phyloP scores from a whole-genome alignment of 2,329 filamentous ascomycete genomes.

The Aspergillus caelatus region DNA sequence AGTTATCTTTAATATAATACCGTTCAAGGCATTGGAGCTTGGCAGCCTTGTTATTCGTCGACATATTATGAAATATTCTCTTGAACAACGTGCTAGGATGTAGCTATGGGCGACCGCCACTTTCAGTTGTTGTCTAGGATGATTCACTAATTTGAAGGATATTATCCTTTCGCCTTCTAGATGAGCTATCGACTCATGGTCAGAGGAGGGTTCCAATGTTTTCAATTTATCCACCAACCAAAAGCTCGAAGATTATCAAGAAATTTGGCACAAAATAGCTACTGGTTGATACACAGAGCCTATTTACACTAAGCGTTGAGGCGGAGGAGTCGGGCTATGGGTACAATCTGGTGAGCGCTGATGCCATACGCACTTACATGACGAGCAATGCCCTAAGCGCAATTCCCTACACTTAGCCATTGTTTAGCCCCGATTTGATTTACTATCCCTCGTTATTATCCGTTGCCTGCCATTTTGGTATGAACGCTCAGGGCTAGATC shows the following conservation, averaged over 20 bases:
- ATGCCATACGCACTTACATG: slow-evolving; percentile 4
- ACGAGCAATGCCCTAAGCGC: neutral
- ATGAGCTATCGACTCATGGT: neutral
- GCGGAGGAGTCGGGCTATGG: neutral
- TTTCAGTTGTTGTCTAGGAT: neutral
- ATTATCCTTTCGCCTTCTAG: neutral
- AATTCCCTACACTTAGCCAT: neutral
- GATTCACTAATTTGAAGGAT: neutral
- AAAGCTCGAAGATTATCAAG: neutral
- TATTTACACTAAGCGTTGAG: neutral
- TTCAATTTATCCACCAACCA: neutral
- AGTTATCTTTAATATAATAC: neutral
- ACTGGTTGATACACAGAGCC: neutral
- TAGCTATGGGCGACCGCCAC: neutral
- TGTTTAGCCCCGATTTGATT: neutral
- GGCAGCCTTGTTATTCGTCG: neutral
- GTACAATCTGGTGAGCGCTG: neutral
- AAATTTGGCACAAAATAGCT: neutral
- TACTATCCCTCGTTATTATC: neutral
- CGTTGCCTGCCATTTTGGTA: neutral
- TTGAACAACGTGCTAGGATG: neutral
- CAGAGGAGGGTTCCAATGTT: neutral
- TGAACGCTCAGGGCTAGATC: neutral
- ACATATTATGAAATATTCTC: neutral
- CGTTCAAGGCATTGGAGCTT: neutral